Conservation (phyloP, 495 filamentous ascomycete species). For the Hypoxylon crocopeplum region DNA sequence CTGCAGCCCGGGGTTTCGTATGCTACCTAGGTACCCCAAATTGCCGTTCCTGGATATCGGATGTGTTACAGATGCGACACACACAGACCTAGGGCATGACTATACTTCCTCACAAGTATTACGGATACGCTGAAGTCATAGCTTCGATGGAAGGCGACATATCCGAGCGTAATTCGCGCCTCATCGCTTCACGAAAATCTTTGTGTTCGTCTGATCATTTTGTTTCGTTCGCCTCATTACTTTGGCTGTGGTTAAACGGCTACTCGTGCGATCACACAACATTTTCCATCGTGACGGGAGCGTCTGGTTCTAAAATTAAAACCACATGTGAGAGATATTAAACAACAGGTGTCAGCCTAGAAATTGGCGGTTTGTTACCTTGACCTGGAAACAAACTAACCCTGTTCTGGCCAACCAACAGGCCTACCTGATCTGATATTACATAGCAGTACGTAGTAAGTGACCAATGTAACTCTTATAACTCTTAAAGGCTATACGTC, state of each 20-base stretch:
- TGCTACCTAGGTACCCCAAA: conserved; percentile 17
- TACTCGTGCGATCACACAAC: no score
- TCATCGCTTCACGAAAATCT: neutral
- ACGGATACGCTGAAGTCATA: conserved; percentile 2
- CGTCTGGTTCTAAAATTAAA: no score
- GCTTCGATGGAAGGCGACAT: conserved; percentile 16
- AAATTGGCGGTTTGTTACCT: neutral
- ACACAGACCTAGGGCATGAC: conserved; percentile 21
- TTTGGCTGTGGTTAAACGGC: no score
- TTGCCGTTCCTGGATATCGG: conserved; percentile 28
- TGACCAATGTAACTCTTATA: conserved; percentile 19
- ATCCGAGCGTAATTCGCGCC: conserved; percentile 16
- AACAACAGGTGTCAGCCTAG: no score
- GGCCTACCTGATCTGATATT: neutral
- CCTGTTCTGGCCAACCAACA: neutral
- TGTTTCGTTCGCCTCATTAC: conserved; percentile 2
- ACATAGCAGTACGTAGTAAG: neutral
- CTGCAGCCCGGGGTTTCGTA: conserved; percentile 10
- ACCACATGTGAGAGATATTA: no score
- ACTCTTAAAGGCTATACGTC: neutral
- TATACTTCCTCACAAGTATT: conserved; percentile 1
- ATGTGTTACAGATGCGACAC: conserved; percentile 37
- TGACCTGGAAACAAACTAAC: conserved; percentile 1
- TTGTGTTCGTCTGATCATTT: conserved; percentile 23
- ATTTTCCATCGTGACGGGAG: no score